A percentile compares a stretch with the other conserved stretches of the same genome.
These are phyloP conservation scores for Leccinum disarticulatum DNA, from an alignment of 768 basidiomycete species.

Conservation along the genomic window DNA sequence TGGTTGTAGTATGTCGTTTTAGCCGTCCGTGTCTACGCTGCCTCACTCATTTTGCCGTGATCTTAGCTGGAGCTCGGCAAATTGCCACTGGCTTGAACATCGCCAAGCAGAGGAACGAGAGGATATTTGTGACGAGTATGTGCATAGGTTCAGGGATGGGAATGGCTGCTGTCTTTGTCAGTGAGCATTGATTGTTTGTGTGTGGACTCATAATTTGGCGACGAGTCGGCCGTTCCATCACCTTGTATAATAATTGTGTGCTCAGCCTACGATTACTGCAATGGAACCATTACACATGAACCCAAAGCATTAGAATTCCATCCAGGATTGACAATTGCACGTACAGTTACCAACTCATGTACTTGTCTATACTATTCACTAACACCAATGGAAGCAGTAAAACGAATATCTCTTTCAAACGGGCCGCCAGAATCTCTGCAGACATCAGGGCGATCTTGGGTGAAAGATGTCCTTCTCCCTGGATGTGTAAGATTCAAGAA, in stretches of 20 bases:
- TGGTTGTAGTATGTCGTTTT: conserved; percentile 65
- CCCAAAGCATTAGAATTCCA: not conserved
- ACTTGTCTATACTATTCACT: not conserved
- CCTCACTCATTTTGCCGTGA: conserved; percentile 8
- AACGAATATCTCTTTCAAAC: conserved; percentile 53
- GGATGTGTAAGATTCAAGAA: conserved; percentile 54
- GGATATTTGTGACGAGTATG: conserved; percentile 88
- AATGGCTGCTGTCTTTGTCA: conserved; percentile 85
- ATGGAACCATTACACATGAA: not conserved
- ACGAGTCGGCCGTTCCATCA: not conserved
- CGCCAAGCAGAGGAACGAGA: conserved; percentile 71
- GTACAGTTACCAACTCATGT: not conserved
- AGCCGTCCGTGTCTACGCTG: conserved; percentile 3
- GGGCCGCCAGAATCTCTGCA: conserved; percentile 55
- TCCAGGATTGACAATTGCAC: not conserved
- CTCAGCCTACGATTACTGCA: not conserved
- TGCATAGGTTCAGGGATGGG: conserved; percentile 91
- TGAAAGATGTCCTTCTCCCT: conserved; percentile 61
- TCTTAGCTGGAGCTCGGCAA: conserved; percentile 77
- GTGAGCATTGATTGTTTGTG: conserved; percentile 58
- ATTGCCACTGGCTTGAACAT: conserved; percentile 82
- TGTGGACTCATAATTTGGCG: not conserved
- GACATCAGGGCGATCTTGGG: conserved; percentile 65
- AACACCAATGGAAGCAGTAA: not conserved
- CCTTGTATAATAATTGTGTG: not conserved